Conservation (phyloP, 805 yeast genomes). For the Zygoascus ofunaensis region DNA sequence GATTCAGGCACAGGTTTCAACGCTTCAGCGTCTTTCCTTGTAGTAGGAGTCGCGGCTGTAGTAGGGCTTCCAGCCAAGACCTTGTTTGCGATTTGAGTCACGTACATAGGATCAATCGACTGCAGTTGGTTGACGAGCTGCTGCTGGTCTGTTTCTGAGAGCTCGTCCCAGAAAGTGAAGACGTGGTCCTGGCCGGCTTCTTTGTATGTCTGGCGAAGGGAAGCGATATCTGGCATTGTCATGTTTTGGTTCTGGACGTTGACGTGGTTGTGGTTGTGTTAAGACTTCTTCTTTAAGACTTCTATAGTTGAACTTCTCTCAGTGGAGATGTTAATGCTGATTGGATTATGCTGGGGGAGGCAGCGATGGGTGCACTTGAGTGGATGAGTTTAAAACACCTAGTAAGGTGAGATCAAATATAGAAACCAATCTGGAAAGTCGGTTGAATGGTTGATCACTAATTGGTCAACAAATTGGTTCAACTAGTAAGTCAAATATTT, state of each 20-base stretch:
- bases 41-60: slow-evolving; percentile 14
- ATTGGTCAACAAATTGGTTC: too few species aligned
- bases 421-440: too few species aligned
- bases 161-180: slow-evolving; percentile 29
- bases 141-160: slow-evolving; percentile 20
- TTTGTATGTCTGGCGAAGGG: slow-evolving; percentile 18
- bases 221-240: slow-evolving; percentile 16
- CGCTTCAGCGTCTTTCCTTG: slow-evolving; percentile 25
- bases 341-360: not conserved
- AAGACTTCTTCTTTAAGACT: too few species aligned
- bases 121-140: slow-evolving; percentile 28
- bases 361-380: not conserved
- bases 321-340: not conserved
- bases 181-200: slow-evolving; percentile 35
- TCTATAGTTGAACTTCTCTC: too few species aligned
- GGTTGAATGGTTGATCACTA: too few species aligned
- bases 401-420: too few species aligned
- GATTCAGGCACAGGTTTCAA: slow-evolving; percentile 26
- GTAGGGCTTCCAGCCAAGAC: slow-evolving; percentile 10
- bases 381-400: too few species aligned
- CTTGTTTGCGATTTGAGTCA: slow-evolving; percentile 24
- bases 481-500: too few species aligned
- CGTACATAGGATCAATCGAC: slow-evolving; percentile 29
- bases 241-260: too few species aligned
- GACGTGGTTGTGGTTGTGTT: too few species aligned